Evolutionary conservation across 768 basidiomycete genomes (phyloP), one percentile per base, ranked within the genome.

Genomic region (Hypholoma sublateritium): DNA sequence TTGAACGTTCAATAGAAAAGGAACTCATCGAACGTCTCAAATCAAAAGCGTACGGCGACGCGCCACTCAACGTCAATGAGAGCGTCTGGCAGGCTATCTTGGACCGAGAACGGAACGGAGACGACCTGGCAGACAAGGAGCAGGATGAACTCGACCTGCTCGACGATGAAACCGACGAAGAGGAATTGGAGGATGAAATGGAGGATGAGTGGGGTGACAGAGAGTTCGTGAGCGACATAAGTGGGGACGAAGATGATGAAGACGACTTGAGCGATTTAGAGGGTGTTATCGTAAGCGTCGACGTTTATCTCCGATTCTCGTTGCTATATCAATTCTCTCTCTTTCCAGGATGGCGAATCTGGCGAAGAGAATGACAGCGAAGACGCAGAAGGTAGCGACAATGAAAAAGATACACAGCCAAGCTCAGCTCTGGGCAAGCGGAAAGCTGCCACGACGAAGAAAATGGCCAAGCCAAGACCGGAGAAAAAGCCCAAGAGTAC

Each of bases 21-120:
- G 97, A 99, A 68, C 85, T 98, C 22, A 86, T 99, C 46, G 94
- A 96, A 65, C 91, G 97, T 16, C 81, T 99, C 17, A 95, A 95
- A 77, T 89, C 89, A 52, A 97, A 97, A 72, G 95, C 96, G 16
- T 98, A 99, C 68, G 96, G 97, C 42, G 96, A 98, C 67, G 90
- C 91, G 34, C 97, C 97, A 12, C 82, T 99, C 43, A 98, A 99
- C 71, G 95, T 99, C 56, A 98, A 99, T 72, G 97, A 99, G 74
- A 87, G 79, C 41, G 95, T 98, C 8, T 98, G 97, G 97, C 85
- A 87, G 61, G 87, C 91, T 2, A 88, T 99, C 51, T 76, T 98
- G 41, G 93, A 97, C 67, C 80, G 86, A 46, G 94, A 97, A 64
- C 82, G 84, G 63, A 75, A 74, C 34, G 77, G 70, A 22, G 74